These are phyloP conservation scores for Sphagnurus paluster DNA, from an alignment of 1,284 basidiomycete genomes.

Conservation along the genomic window DNA sequence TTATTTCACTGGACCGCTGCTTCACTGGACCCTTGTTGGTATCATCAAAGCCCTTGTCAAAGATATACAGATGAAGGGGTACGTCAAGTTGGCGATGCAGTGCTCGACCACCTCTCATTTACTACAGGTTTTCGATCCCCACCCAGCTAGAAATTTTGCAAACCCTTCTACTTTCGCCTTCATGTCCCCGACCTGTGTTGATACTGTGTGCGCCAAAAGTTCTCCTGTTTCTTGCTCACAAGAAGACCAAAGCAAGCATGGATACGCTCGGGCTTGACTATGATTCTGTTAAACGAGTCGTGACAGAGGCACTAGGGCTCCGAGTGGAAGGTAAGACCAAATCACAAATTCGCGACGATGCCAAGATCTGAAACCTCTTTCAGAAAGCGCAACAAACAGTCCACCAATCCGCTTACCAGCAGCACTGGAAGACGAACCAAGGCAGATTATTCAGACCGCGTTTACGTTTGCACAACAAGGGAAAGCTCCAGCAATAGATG, in stretches of 20 bases:
- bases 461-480: constrained; percentile 54
- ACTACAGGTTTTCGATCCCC: constrained; percentile 34
- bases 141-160: constrained; percentile 65
- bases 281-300: constrained; percentile 40
- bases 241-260: constrained; percentile 23
- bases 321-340: constrained; percentile 36
- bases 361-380: neutral
- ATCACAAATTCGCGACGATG: neutral
- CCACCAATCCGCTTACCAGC: constrained; percentile 19
- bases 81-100: constrained; percentile 18
- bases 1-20: constrained; percentile 69
- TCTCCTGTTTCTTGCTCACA: constrained; percentile 48
- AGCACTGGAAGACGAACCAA: constrained; percentile 46
- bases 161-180: constrained; percentile 57
- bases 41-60: constrained; percentile 62
- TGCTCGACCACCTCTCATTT: constrained; percentile 1
- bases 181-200: constrained; percentile 65
- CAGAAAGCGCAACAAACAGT: constrained; percentile 1
- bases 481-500: constrained; percentile 62
- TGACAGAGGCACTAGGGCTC: constrained; percentile 43
- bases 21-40: constrained; percentile 78
- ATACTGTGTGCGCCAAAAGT: constrained; percentile 62
- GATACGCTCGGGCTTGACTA: constrained; percentile 37
- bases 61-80: constrained; percentile 64
- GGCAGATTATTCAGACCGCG: constrained; percentile 53